Evolutionary conservation across 768 basidiomycete genomes (phyloP).

Genomic region (Trametes cingulata): DNA sequence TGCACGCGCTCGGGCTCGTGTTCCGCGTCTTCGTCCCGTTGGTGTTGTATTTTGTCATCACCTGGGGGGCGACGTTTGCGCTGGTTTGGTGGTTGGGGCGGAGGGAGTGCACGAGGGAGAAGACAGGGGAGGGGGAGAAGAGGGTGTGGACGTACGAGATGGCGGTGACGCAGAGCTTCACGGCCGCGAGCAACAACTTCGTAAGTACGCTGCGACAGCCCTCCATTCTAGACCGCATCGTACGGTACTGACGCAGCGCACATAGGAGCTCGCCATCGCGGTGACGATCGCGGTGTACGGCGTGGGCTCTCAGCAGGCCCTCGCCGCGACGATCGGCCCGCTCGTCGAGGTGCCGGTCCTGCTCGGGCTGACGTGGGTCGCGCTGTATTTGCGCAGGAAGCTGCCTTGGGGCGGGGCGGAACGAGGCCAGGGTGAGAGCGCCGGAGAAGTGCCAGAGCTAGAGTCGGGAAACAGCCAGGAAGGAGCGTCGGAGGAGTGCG

Average conservation of each 20-base stretch:
- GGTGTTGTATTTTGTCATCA: constrained; percentile 74
- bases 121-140: constrained; percentile 7
- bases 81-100: constrained; percentile 52
- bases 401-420: constrained; percentile 8
- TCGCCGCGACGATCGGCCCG: constrained; percentile 80
- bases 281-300: constrained; percentile 80
- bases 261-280: constrained; percentile 79
- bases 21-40: constrained; percentile 83
- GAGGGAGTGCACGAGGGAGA: constrained; percentile 26
- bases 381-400: constrained; percentile 36
- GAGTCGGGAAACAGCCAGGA: background rate
- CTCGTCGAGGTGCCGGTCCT: constrained; percentile 82
- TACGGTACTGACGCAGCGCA: background rate
- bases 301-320: constrained; percentile 72
- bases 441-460: background rate
- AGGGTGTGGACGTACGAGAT: constrained; percentile 57
- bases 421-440: background rate
- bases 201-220: constrained; percentile 39
- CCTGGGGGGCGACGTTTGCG: constrained; percentile 68
- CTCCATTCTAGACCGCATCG: background rate
- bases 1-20: constrained; percentile 72
- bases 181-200: constrained; percentile 79
- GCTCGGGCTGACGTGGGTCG: constrained; percentile 66
- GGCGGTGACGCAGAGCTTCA: constrained; percentile 78
- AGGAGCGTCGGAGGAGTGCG: background rate